A percentile compares a stretch with the other conserved stretches of the same genome.
These are phyloP conservation scores for Nakazawaea wickerhamii DNA, from an alignment of 805 yeast species.

Conservation along the genomic window DNA sequence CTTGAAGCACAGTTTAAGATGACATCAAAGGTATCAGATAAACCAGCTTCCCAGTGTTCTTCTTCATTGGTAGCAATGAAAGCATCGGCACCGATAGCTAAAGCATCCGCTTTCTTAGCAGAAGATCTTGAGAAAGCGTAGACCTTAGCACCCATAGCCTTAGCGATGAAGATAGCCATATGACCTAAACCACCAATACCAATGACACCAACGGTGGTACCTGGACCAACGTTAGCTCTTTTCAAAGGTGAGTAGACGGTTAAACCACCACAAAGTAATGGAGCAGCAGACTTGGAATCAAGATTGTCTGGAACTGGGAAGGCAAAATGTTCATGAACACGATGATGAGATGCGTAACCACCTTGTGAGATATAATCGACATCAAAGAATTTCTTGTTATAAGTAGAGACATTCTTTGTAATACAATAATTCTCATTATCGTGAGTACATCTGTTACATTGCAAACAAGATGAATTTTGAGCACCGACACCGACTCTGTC, in stretches of 20 bases:
- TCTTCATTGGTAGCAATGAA: conserved; percentile 50
- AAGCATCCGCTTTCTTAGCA: conserved; percentile 43
- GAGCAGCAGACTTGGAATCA: conserved; percentile 40
- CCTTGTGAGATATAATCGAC: conserved; percentile 42
- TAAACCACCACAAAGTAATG: conserved; percentile 53
- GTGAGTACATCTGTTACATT: conserved; percentile 33
- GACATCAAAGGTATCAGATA: conserved; percentile 36
- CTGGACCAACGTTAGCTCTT: conserved; percentile 38
- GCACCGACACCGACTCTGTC: conserved; percentile 52
- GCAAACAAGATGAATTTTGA: conserved; percentile 30
- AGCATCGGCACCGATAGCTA: conserved; percentile 46
- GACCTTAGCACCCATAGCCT: conserved; percentile 57
- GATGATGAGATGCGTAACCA: conserved; percentile 45
- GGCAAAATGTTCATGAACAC: conserved; percentile 38
- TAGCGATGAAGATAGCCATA: conserved; percentile 50
- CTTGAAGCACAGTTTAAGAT: conserved; percentile 45
- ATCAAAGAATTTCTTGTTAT: conserved; percentile 37
- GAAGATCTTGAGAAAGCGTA: conserved; percentile 48
- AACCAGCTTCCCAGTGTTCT: conserved; percentile 32
- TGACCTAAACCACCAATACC: conserved; percentile 58
- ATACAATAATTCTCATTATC: conserved; percentile 44
- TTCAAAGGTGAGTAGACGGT: conserved; percentile 47
- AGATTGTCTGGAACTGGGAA: conserved; percentile 44
- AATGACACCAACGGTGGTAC: conserved; percentile 46
- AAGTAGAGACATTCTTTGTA: conserved; percentile 40